Evolutionary conservation across 2,329 filamentous ascomycete genomes (phyloP), one percentile per base, ranked within the genome.

Genomic region (Canariomyces notabilis): DNA sequence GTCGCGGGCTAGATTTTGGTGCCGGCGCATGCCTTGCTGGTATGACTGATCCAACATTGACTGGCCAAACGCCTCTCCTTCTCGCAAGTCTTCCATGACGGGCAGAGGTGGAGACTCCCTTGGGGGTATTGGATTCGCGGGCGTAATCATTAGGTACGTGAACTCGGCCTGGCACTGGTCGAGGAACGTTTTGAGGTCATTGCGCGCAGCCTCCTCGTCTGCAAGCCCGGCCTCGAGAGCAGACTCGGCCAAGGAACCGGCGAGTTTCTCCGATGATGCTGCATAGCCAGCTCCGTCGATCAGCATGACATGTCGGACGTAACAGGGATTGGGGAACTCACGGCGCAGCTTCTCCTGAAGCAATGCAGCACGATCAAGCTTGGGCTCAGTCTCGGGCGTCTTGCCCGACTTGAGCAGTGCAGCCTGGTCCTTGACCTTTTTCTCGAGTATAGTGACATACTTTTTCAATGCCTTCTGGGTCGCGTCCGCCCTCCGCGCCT

Each of bases 371-470:
- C 75, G 70, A 44, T 79, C 74, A 14, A 64, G 54, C 50, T 76
- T 74, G 19, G 61, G 33, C n/a, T 64, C 54, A 16, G 56, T 43
- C 39, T 56, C 56, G 66, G 68, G 49, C 68, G 74, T 40, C 57
- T 65, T 71, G 19, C 75, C 71, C 15, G 76, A 68, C 54, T 83
- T 86, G 51, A 80, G 74, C 68, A 89, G 85, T 43, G 79, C 77
- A 18, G 87, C 77, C 69, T 95, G 88, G 53, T 88, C 85, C 67
- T 86, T 89, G 60, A 96, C 74, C 53, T 91, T 93, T 59, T 83
- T 81, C 70, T 97, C 90, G 52, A 97, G 76, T 68, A 97, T 88
- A 44, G 82, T 76, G 49, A 97, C 86, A 62, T 96, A 94, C 71
- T 89, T 89, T 64, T 88, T 89, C 44, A 96, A 71, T 26, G 89